Percentiles rank a stretch among this genome's conserved stretches.
These are phyloP conservation scores for Litchi chinensis DNA, from an alignment of 345 rosid species.

Conservation along the genomic window DNA sequence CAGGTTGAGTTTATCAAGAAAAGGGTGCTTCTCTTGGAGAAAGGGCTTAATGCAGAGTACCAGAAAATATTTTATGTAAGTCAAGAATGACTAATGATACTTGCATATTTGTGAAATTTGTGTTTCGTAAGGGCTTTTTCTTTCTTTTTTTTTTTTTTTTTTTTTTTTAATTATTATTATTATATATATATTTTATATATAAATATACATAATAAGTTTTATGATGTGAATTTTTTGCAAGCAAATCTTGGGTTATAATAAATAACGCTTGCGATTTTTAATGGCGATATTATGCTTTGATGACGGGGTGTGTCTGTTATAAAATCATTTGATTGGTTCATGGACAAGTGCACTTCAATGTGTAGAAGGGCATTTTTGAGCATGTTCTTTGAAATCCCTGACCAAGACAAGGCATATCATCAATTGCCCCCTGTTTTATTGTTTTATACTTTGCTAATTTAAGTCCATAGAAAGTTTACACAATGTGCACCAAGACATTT, in stretches of 20 bases:
- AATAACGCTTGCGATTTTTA: not conserved
- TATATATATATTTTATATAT: no score
- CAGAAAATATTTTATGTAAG: constrained; percentile 73
- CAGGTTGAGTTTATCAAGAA: constrained; percentile 95
- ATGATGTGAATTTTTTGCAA: not conserved
- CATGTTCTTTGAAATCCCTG: no score
- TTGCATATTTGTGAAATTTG: constrained; percentile 6
- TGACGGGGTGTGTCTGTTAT: no score
- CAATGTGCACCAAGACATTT: no score
- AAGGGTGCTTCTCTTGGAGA: constrained; percentile 90
- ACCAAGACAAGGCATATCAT: no score
- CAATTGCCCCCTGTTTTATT: no score
- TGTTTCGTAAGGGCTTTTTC: not conserved
- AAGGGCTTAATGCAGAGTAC: constrained; percentile 72
- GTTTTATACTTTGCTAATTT: no score
- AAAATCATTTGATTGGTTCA: not conserved
- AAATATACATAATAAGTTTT: no score
- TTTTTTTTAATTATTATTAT: no score
- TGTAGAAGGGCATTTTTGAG: no score
- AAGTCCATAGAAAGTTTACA: no score
- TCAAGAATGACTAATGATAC: constrained; percentile 12
- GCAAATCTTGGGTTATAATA: not conserved
- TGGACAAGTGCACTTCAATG: not conserved
- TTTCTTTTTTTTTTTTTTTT: no score
- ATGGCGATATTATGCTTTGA: not conserved